Evolutionary conservation across 2,329 filamentous ascomycete species (phyloP), one percentile per base, ranked within the genome.

Genomic region (Aspergillus thermomutatus): DNA sequence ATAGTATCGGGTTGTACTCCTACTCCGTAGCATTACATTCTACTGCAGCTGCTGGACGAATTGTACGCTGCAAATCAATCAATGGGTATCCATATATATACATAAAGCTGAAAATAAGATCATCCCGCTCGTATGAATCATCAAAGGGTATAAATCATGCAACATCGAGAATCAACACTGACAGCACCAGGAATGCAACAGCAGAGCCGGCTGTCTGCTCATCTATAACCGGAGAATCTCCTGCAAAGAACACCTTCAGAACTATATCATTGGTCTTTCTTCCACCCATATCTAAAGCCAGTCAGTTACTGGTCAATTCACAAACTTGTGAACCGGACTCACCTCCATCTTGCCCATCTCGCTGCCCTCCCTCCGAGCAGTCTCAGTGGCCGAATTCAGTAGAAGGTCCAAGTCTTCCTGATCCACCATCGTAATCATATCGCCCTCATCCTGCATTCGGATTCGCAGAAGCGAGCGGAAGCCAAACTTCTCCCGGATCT

Each of bases 281-380:
- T 72, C 69, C 60, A 79, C 73, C 77, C 77, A 79, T 60, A 79
- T 75, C 77, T 79, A 63, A 14, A 34, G 26, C 9, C 11, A 23
- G 28, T 61, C 52, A 61, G 61, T 46, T 56, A n/a, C 26, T 19
- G 19, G 7, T 19, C 25, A 47, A 19, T 17, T 45, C 31, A 34
- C 25, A 14, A 48, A 41, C 10, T 17, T 11, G n/a, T 26, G 14
- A 1, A 46, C 5, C 19, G 57, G 59, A 80, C 90, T 83, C 75
- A 97, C 91, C 85, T 97, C 94, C 86, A 97, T 87, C 83, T 96
- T 97, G 52, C 90, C 92, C 79, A 92, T 89, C 61, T 96, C 92
- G 60, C 83, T 81, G 66, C 87, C 84, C 70, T 93, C 88, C 73
- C 84, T 89, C 75, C 81, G 85, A 49, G 89, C 92, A 57, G 79